phyloP scores from a whole-genome alignment of 768 basidiomycete genomes.

The Boletus pseudopeckii region DNA sequence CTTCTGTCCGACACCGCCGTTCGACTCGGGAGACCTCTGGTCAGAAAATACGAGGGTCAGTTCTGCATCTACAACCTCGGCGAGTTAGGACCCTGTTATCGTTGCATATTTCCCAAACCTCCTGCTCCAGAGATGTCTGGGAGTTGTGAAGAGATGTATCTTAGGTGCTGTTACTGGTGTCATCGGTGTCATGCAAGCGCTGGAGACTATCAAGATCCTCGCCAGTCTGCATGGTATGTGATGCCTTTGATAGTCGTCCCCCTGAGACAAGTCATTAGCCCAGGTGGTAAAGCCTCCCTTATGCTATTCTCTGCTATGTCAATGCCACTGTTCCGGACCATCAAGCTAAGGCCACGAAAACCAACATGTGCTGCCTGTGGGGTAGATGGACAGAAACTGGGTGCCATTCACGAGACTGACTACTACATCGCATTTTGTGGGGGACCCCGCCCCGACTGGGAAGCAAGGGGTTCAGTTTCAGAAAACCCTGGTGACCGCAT shows the following conservation, averaged over 20 bases:
- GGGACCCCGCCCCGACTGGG: conserved; percentile 65
- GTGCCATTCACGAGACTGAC: conserved; percentile 55
- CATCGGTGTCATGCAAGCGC: conserved; percentile 85
- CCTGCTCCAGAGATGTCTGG: conserved; percentile 61
- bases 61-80: conserved; percentile 72
- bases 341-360: conserved; percentile 76
- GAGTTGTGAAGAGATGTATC: conserved; percentile 81
- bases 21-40: conserved; percentile 70
- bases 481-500: conserved; percentile 43
- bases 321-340: conserved; percentile 68
- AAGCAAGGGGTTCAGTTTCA: conserved; percentile 45
- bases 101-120: conserved; percentile 84
- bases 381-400: conserved; percentile 35
- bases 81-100: conserved; percentile 79
- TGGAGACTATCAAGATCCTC: conserved; percentile 82
- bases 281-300: conserved; percentile 62
- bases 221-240: conserved; percentile 60
- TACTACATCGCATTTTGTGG: conserved; percentile 84
- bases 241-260: not conserved
- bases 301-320: conserved; percentile 73
- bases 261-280: conserved; percentile 3
- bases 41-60: conserved; percentile 82
- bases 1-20: conserved; percentile 87
- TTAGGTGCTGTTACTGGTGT: conserved; percentile 86
- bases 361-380: conserved; percentile 77